A percentile compares a stretch with the other conserved stretches of the same genome.
Evolutionary conservation across 805 yeast genomes (phyloP).

Genomic region (Diddensiella caesifluorescens): DNA sequence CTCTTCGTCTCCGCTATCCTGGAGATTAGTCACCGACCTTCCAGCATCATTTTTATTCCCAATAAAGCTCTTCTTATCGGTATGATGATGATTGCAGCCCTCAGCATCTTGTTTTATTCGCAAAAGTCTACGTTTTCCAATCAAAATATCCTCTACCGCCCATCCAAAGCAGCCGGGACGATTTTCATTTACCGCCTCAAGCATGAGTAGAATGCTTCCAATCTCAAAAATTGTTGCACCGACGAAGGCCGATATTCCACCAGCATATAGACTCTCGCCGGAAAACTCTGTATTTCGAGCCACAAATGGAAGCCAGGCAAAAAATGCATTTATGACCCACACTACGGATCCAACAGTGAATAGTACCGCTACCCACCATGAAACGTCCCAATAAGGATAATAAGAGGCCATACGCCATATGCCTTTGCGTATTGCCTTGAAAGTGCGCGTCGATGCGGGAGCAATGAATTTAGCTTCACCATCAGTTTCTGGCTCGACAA

Average conservation of each 20-base stretch:
- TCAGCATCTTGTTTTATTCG: slow-evolving; percentile 1
- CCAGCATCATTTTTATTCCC: background rate
- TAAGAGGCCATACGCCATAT: slow-evolving; percentile 10
- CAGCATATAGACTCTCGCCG: slow-evolving; percentile 11
- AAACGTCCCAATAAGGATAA: slow-evolving; percentile 18
- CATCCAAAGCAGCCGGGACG: slow-evolving; percentile 15
- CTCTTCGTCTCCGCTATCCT: background rate
- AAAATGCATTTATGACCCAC: slow-evolving; percentile 19
- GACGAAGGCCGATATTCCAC: slow-evolving; percentile 17
- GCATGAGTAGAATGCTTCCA: slow-evolving; percentile 15
- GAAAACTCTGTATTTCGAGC: slow-evolving; percentile 13
- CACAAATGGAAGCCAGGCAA: slow-evolving; percentile 15
- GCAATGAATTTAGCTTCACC: background rate
- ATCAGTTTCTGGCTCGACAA: slow-evolving; percentile 1
- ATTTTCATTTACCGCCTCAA: slow-evolving; percentile 19
- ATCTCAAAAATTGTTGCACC: slow-evolving; percentile 18
- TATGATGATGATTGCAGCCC: slow-evolving; percentile 10
- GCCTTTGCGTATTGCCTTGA: slow-evolving; percentile 2
- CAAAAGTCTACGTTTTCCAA: background rate
- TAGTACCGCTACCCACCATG: slow-evolving; percentile 12
- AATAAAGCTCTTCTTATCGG: background rate
- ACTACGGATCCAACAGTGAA: slow-evolving; percentile 17
- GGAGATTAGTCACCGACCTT: background rate
- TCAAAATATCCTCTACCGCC: slow-evolving; percentile 11
- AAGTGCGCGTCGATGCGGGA: slow-evolving; percentile 3